A percentile compares a stretch with the other conserved stretches of the same genome.
phyloP scores from a whole-genome alignment of 2,329 filamentous ascomycete genomes.

The Colletotrichum endophyticum region DNA sequence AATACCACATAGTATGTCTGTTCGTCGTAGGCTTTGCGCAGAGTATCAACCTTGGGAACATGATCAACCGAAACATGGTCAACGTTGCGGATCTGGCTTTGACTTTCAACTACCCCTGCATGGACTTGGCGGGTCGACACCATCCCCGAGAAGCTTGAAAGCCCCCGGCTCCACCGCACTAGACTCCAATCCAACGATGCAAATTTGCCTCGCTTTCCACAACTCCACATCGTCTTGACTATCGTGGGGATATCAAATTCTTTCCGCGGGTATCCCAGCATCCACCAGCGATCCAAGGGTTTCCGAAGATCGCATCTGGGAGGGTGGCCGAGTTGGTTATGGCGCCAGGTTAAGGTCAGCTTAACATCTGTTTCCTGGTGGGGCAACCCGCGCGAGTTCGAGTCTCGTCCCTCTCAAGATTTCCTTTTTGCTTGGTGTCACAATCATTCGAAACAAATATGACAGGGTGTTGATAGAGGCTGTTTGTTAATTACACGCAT shows the following conservation, averaged over 20 bases:
- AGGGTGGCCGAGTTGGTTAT: background rate
- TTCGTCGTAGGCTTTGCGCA: background rate
- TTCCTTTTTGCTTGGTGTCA: background rate
- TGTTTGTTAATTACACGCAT: rapidly evolving
- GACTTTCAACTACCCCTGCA: background rate
- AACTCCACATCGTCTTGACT: background rate
- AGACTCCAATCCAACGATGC: background rate
- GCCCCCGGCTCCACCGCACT: background rate
- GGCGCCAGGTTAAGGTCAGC: background rate
- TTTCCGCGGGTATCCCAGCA: rapidly evolving
- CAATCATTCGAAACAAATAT: background rate
- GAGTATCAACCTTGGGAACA: background rate
- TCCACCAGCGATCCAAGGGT: background rate
- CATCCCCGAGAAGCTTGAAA: background rate
- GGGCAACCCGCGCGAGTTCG: background rate
- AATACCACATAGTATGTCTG: background rate
- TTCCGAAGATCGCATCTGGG: background rate
- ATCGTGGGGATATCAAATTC: background rate
- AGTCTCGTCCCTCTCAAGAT: background rate
- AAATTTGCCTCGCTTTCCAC: background rate
- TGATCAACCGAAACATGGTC: background rate
- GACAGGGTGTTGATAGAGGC: background rate
- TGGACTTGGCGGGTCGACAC: background rate
- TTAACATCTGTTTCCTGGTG: background rate
- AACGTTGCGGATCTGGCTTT: background rate